A percentile compares a stretch with the other conserved stretches of the same genome.
These are phyloP conservation scores for Marsdenia floribunda DNA, from an alignment of 257 asterid species.

Conservation along the genomic window DNA sequence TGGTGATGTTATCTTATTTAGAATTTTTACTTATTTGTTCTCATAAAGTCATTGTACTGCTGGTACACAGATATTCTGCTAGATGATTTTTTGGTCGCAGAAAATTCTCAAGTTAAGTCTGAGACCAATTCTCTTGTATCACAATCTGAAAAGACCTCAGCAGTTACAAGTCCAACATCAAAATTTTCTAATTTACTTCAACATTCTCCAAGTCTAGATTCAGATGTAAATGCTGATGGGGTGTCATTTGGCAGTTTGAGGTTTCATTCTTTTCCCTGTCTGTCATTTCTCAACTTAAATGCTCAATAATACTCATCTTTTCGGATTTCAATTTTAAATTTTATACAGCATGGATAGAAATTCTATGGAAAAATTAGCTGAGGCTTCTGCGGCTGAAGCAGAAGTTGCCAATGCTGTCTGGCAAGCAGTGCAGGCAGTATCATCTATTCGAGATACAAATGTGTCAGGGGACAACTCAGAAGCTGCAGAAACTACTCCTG, in stretches of 20 bases:
- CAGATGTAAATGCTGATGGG: slow-evolving; percentile 55
- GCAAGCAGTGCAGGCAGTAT: slow-evolving; percentile 83
- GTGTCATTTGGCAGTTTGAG: slow-evolving; percentile 52
- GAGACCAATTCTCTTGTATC: slow-evolving; percentile 44
- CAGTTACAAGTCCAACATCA: slow-evolving; percentile 52
- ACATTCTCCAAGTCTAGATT: slow-evolving; percentile 29
- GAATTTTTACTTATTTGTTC: background rate
- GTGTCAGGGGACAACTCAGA: slow-evolving; percentile 67
- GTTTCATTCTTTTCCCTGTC: slow-evolving; percentile 33
- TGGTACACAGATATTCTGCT: slow-evolving; percentile 73
- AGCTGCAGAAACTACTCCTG: slow-evolving; percentile 65
- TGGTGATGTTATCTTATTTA: background rate
- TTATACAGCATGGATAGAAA: slow-evolving; percentile 59
- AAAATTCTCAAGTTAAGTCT: slow-evolving; percentile 71
- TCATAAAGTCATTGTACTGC: background rate
- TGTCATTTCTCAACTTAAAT: slow-evolving; percentile 17
- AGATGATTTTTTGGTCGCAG: slow-evolving; percentile 87
- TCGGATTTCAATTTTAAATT: slow-evolving; percentile 4
- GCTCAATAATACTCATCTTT: slow-evolving; percentile 5
- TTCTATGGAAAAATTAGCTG: slow-evolving; percentile 84
- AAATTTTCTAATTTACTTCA: slow-evolving; percentile 32
- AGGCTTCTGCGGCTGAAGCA: slow-evolving; percentile 99
- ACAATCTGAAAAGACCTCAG: slow-evolving; percentile 43
- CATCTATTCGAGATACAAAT: slow-evolving; percentile 62
- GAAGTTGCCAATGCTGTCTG: slow-evolving; percentile 94